Evolutionary conservation across 176 grass and related monocot species (phyloP), one percentile per base, ranked within the genome.

Genomic region (Lolium rigidum): DNA sequence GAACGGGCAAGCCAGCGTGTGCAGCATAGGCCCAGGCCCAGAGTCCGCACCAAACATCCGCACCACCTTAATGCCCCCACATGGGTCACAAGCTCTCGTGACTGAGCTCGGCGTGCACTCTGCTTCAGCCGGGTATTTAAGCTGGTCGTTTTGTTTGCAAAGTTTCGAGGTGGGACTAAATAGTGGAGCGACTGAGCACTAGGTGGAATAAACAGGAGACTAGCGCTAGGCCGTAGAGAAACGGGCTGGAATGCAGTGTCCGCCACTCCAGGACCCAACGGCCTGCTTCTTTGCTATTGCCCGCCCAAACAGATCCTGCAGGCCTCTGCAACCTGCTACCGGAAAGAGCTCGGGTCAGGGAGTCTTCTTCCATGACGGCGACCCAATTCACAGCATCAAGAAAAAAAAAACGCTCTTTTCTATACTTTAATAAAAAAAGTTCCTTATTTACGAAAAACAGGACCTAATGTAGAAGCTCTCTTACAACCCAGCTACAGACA

Each of bases 11-110:
- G 59, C 37, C 59, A 35, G 70, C 31, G 26, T 37, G 39, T 25
- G 47, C 48, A 87, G 0, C 69, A 31, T 0, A 7, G 2, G 2
- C 70, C 59, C 48, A 87, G 8, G 37, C 0, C 2, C 35, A 76
- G 0, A 47, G 0, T 12, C 1, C 21, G 1, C 4, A 37, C 59
- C 47, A 12, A 76, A 21, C 79, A 76, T 82, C 58, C 85, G 7
- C 85, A 82, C 47, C 85, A 87, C 47, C 68, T 25, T 20, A 2
- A 10, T 55, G 46, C 69, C 85, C 68, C 78, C 57, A 44, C 78
- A 2, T 28, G 57, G 46, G 70, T 87, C 28, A 82, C 58, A 87
- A 87, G 85, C 69, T 24, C 68, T 0, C 70, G 78, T 16, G 0
- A 65, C 57, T 28, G 67, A 65, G 69, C 69, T 76, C 78, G 85